phyloP scores from a whole-genome alignment of 1,284 basidiomycete genomes.

The Ceratobasidium theobromae region DNA sequence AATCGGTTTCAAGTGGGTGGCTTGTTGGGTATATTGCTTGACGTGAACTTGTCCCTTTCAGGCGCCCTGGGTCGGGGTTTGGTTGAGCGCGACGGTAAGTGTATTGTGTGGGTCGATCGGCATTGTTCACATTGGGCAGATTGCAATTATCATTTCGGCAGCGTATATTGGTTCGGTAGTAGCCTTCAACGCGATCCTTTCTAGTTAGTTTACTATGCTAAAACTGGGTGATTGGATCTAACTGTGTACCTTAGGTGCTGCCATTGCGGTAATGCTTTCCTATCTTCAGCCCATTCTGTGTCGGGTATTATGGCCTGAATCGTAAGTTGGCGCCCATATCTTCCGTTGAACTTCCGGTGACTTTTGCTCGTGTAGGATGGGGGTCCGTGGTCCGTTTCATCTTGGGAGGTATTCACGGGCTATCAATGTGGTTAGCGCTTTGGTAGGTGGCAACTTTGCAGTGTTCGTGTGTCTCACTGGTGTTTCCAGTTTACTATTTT shows the following conservation, averaged over 20 bases:
- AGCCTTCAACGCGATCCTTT: conserved; percentile 45
- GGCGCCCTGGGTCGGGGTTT: conserved; percentile 57
- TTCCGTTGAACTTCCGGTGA: neutral
- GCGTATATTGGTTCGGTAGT: conserved; percentile 60
- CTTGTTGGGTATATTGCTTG: neutral
- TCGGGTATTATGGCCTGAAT: conserved; percentile 58
- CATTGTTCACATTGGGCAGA: neutral
- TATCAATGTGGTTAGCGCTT: conserved; percentile 53
- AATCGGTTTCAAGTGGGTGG: conserved; percentile 51
- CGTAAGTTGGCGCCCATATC: conserved; percentile 45
- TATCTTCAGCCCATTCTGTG: conserved; percentile 61
- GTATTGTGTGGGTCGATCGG: conserved; percentile 47
- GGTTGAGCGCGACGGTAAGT: conserved; percentile 42
- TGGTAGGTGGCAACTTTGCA: conserved; percentile 44
- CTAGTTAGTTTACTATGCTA: conserved; percentile 17
- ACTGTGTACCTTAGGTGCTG: conserved; percentile 55
- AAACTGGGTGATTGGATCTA: conserved; percentile 51
- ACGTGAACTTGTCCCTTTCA: neutral
- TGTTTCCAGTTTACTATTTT: conserved; percentile 46
- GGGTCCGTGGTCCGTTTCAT: conserved; percentile 55
- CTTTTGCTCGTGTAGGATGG: conserved; percentile 43
- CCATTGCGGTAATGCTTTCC: conserved; percentile 60
- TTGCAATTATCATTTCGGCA: conserved; percentile 50
- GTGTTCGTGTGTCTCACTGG: neutral
- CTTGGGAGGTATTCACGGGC: conserved; percentile 57